Evolutionary conservation across 2,329 filamentous ascomycete genomes (phyloP), one percentile per base, ranked within the genome.

Genomic region (Cytospora mali): DNA sequence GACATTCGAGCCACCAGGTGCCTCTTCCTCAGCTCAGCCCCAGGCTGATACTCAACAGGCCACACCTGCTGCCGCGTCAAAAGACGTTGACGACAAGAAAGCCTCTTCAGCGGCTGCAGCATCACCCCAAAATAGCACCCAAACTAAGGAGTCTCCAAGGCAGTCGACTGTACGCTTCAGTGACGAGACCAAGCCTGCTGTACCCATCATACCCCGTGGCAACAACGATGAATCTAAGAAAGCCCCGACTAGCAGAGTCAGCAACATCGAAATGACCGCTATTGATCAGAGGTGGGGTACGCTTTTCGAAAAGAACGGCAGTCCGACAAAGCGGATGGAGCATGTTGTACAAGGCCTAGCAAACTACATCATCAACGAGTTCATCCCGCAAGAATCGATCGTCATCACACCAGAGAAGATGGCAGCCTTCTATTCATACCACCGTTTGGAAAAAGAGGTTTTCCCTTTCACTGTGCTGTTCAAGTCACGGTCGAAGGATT

Each of bases 321-420:
- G 83, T 61, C 86, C 90, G 1, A 93, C 91, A 0, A 75, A 80
- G 54, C 81, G 91, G 57, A 80, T 94, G 18, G 84, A 84, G 0
- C 85, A 93, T 67, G 87, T 95, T 46, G 76, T 96, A 55, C 81
- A 87, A 61, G 91, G 91, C 0, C 79, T 96, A 62, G 91, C 91
- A 14, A 81, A 86, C 59, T 88, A 92, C 72, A 77, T 96, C 70
- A 88, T 91, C 67, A 85, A 90, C 61, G 84, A 91, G 67, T 89
- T 88, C 70, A 79, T 86, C 53, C 89, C 90, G 0, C 84, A 82
- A 66, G 83, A 83, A 55, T 88, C 84, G 35, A 77, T 94, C 18
- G 90, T 95, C 49, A 81, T 96, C 39, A 85, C 89, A 0, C 92
- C 92, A 0, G 77, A 85, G 6, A 95, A 95, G 76, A 84, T 97